Evolutionary conservation across 768 basidiomycete genomes (phyloP).

Genomic region (Kwoniella sp.): DNA sequence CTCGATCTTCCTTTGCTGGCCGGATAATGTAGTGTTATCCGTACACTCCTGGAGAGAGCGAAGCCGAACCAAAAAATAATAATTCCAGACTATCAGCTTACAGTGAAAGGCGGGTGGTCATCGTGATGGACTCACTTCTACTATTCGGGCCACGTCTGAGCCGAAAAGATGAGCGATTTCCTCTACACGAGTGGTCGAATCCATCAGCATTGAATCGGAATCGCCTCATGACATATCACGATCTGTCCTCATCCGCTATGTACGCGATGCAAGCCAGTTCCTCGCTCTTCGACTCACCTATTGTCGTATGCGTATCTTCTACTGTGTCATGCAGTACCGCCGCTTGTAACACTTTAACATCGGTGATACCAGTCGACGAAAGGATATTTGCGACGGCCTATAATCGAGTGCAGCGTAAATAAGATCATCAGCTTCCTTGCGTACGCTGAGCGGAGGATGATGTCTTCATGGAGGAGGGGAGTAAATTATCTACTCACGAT

Average conservation of each 20-base stretch:
- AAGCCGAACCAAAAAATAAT: neutral
- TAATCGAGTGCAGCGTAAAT: too few relatives aligned
- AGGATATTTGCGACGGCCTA: constrained; percentile 53
- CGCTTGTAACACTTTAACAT: constrained; percentile 52
- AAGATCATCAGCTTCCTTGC: too few relatives aligned
- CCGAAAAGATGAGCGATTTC: constrained; percentile 52
- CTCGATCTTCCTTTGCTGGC: constrained; percentile 40
- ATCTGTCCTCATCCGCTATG: too few relatives aligned
- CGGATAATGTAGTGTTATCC: constrained; percentile 42
- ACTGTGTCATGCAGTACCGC: constrained; percentile 56
- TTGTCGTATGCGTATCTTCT: constrained; percentile 55
- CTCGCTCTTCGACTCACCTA: too few relatives aligned
- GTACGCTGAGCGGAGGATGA: too few relatives aligned
- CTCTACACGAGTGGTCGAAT: constrained; percentile 23
- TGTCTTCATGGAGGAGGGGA: too few relatives aligned
- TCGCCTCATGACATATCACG: too few relatives aligned
- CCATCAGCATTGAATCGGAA: neutral
- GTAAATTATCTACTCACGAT: constrained; percentile 30
- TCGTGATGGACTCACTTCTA: constrained; percentile 39
- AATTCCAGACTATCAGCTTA: too few relatives aligned
- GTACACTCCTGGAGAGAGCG: constrained; percentile 46
- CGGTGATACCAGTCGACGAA: constrained; percentile 48
- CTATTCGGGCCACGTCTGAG: constrained; percentile 51
- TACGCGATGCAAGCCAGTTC: too few relatives aligned
- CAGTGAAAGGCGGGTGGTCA: too few relatives aligned